Evolutionary conservation across 2,329 filamentous ascomycete species (phyloP).

Genomic region (Venturia effusa): DNA sequence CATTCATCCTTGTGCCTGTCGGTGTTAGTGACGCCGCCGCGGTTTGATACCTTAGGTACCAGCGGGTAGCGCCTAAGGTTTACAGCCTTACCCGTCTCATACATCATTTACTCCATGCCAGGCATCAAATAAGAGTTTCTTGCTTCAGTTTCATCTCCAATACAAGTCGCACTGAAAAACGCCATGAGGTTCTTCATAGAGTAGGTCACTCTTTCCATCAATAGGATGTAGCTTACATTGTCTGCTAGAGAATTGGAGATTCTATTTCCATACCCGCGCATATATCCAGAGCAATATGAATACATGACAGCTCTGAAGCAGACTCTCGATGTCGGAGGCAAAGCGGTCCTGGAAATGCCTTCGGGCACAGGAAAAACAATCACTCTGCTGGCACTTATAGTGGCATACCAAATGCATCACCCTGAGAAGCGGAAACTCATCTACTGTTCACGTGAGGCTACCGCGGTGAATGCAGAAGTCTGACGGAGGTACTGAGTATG

Average conservation of each 20-base stretch:
- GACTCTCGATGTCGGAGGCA: constrained; percentile 86
- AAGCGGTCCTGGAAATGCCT: constrained; percentile 97
- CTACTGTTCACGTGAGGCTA: constrained; percentile 72
- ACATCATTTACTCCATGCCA: background rate
- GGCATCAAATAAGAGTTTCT: background rate
- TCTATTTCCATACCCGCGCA: constrained; percentile 63
- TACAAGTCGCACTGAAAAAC: constrained; percentile 30
- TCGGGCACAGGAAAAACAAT: constrained; percentile 98
- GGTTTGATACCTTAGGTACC: too few species aligned
- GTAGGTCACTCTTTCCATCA: constrained; percentile 28
- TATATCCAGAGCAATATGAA: constrained; percentile 50
- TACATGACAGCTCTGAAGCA: constrained; percentile 80
- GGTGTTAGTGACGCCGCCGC: background rate
- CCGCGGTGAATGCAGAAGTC: background rate
- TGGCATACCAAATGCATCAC: constrained; percentile 91
- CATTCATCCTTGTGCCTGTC: background rate
- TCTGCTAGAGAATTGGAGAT: constrained; percentile 53
- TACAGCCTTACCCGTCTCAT: constrained; percentile 5
- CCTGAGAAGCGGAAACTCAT: constrained; percentile 93
- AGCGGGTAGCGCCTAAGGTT: background rate
- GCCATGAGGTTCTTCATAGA: constrained; percentile 74
- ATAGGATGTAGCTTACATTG: constrained; percentile 9
- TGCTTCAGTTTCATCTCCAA: background rate
- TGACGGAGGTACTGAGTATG: background rate
- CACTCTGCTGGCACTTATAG: constrained; percentile 84